Evolutionary conservation across 176 grass and related monocot genomes (phyloP).

Genomic region (Thinopyrum elongatum): DNA sequence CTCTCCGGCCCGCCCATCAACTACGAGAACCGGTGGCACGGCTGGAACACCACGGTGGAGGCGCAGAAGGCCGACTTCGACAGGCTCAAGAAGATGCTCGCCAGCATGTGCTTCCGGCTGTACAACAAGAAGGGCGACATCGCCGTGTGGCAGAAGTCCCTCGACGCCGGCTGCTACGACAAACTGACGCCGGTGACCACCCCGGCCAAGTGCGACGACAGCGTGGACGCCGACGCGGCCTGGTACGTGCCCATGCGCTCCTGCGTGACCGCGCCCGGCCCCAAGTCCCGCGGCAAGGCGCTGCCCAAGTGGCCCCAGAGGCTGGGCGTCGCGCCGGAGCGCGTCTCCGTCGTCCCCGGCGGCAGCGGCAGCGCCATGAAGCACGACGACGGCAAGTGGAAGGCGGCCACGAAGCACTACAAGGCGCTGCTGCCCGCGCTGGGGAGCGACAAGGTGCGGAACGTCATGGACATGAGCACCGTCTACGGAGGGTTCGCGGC

Average conservation of each 20-base stretch:
- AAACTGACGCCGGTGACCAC: conserved; percentile 58
- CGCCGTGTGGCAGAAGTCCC: conserved; percentile 85
- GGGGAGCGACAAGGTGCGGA: conserved; percentile 68
- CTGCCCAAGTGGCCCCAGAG: conserved; percentile 85
- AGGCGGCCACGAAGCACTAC: conserved; percentile 66
- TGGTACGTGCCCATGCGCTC: conserved; percentile 91
- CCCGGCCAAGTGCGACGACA: conserved; percentile 86
- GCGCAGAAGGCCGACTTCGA: conserved; percentile 82
- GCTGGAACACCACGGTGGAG: conserved; percentile 87
- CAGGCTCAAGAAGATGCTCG: conserved; percentile 62
- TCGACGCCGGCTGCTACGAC: conserved; percentile 67
- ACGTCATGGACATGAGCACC: conserved; percentile 95
- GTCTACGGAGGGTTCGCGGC: conserved; percentile 72
- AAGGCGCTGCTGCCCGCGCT: conserved; percentile 67
- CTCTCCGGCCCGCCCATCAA: conserved; percentile 93
- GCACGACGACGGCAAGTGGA: conserved; percentile 81
- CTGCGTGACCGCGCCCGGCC: conserved; percentile 63
- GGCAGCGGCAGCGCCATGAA: conserved; percentile 59
- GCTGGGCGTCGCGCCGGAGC: conserved; percentile 55
- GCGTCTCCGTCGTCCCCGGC: conserved; percentile 61
- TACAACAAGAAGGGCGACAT: conserved; percentile 88
- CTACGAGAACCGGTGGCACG: conserved; percentile 93
- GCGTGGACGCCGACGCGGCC: conserved; percentile 72
- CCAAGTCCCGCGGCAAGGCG: conserved; percentile 49
- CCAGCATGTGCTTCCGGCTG: conserved; percentile 84